Evolutionary conservation across 2,329 filamentous ascomycete species (phyloP).

Genomic region (Sporothrix sp.): DNA sequence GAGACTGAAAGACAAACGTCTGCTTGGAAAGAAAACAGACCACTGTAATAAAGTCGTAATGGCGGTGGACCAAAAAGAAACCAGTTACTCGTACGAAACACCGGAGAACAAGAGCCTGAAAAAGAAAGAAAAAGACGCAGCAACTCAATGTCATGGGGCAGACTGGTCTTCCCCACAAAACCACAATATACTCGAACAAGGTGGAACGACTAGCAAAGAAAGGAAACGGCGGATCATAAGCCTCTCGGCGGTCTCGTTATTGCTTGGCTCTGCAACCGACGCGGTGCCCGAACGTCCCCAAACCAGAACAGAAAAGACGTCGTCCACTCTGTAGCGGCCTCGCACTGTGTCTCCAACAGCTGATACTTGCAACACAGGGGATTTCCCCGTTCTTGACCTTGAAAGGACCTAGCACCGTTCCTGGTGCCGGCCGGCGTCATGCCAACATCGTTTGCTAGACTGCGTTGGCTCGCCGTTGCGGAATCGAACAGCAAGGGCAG

Average conservation of each 20-base stretch:
- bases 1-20: no score
- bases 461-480: no score
- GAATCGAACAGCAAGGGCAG: no score
- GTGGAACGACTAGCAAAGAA: background rate
- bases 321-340: no score
- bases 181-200: background rate
- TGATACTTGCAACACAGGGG: no score
- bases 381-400: background rate
- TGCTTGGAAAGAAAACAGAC: no score
- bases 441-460: background rate
- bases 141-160: background rate
- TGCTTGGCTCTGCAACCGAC: background rate
- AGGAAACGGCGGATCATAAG: background rate
- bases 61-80: no score
- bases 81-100: no score
- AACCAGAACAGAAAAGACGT: no score
- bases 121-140: background rate
- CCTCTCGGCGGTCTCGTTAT: no score
- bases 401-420: background rate
- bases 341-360: background rate
- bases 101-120: background rate
- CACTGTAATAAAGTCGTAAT: no score
- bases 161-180: constrained; percentile 3
- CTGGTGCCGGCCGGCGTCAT: constrained; percentile 2
- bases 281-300: no score